These are phyloP conservation scores for Coemansia sp. DNA, from an alignment of 192 early-diverging fungal species.

Conservation along the genomic window DNA sequence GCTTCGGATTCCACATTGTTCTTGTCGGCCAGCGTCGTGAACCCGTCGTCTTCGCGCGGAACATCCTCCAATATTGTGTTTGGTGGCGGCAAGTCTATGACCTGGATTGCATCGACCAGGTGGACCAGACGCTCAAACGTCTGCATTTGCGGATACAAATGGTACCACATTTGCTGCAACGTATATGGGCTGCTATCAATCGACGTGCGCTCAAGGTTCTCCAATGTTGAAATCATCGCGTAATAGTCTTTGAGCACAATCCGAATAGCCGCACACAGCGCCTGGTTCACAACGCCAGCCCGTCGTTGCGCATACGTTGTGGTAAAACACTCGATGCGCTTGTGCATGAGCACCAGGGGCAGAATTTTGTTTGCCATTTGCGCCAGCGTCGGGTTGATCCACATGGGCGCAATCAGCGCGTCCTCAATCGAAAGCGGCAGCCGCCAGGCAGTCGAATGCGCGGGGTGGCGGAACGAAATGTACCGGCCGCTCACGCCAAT, in stretches of 20 bases:
- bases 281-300: conserved; percentile 87
- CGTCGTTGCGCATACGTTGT: conserved; percentile 69
- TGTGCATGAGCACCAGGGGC: conserved; percentile 75
- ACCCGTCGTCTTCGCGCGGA: conserved; percentile 19
- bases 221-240: conserved; percentile 82
- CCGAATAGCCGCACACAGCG: conserved; percentile 80
- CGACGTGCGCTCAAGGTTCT: conserved; percentile 73
- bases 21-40: conserved; percentile 26
- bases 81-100: conserved; percentile 23
- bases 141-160: conserved; percentile 74
- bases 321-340: conserved; percentile 75
- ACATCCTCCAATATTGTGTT: background rate
- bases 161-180: conserved; percentile 90
- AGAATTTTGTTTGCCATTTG: conserved; percentile 77
- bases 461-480: conserved; percentile 50
- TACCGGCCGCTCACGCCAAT: conserved; percentile 85
- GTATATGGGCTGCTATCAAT: conserved; percentile 64
- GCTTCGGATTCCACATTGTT: conserved; percentile 20
- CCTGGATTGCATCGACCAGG: conserved; percentile 55
- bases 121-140: conserved; percentile 58
- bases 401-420: conserved; percentile 59
- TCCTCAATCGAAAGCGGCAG: conserved; percentile 29
- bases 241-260: conserved; percentile 81
- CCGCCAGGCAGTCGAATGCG: conserved; percentile 48
- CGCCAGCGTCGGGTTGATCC: conserved; percentile 55